These are phyloP conservation scores for Fusarium sp. DNA, from an alignment of 2,329 filamentous ascomycete species.

Conservation along the genomic window DNA sequence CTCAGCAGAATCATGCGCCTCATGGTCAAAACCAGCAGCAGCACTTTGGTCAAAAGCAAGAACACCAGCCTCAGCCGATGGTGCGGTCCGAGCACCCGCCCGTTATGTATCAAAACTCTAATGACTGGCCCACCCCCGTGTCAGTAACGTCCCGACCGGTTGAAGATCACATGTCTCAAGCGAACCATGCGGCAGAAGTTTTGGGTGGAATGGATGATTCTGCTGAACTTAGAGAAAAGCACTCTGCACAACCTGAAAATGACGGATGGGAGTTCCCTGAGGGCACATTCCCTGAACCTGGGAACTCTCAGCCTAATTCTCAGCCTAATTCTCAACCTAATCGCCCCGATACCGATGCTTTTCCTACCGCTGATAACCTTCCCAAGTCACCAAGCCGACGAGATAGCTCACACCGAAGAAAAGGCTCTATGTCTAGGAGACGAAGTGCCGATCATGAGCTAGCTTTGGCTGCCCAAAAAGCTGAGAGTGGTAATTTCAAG, in stretches of 20 bases:
- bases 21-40: slow-evolving; percentile 57
- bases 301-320: slow-evolving; percentile 56
- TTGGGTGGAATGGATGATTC: slow-evolving; percentile 54
- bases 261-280: slow-evolving; percentile 97
- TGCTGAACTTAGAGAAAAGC: slow-evolving; percentile 62
- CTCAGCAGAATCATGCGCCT: slow-evolving; percentile 70
- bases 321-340: slow-evolving; percentile 61
- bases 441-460: slow-evolving; percentile 76
- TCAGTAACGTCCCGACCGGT: slow-evolving; percentile 51
- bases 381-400: slow-evolving; percentile 83
- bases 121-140: slow-evolving; percentile 51
- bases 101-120: slow-evolving; percentile 53
- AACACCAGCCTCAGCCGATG: slow-evolving; percentile 62
- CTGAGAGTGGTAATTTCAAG: slow-evolving; percentile 84
- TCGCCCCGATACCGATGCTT: slow-evolving; percentile 88
- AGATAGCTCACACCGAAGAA: slow-evolving; percentile 78
- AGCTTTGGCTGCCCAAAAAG: slow-evolving; percentile 65
- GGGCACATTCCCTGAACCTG: slow-evolving; percentile 70
- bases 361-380: slow-evolving; percentile 83
- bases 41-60: slow-evolving; percentile 51
- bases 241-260: slow-evolving; percentile 59
- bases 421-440: slow-evolving; percentile 80
- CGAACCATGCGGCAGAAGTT: slow-evolving; percentile 56
- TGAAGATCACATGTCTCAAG: slow-evolving; percentile 50
- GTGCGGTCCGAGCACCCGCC: slow-evolving; percentile 64